Percentiles rank a stretch among this genome's conserved stretches.
phyloP scores from a whole-genome alignment of 2,329 filamentous ascomycete genomes.

The Thielaviopsis musarum region DNA sequence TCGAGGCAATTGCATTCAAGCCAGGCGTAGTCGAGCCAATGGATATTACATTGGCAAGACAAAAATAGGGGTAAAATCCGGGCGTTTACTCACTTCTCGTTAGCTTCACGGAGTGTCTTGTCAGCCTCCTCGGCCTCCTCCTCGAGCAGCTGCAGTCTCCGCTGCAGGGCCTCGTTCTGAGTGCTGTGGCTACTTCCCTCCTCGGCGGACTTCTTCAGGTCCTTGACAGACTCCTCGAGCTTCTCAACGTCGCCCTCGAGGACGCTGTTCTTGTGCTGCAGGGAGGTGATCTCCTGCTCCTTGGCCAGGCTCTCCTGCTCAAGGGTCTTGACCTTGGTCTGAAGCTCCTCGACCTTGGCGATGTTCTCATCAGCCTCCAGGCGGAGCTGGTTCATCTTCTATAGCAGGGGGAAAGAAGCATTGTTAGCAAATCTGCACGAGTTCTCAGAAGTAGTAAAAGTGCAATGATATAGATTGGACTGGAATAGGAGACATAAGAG shows the following conservation, averaged over 20 bases:
- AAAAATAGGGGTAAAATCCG: background rate
- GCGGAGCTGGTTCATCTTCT: constrained; percentile 95
- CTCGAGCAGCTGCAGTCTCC: constrained; percentile 88
- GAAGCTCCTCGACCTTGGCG: constrained; percentile 71
- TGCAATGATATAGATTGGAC: background rate
- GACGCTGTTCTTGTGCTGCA: constrained; percentile 86
- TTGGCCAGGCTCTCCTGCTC: constrained; percentile 93
- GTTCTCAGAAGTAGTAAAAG: background rate
- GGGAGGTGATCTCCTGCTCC: constrained; percentile 94
- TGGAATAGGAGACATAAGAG: background rate
- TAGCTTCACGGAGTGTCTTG: constrained; percentile 89
- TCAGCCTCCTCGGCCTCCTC: constrained; percentile 95
- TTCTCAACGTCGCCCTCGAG: constrained; percentile 88
- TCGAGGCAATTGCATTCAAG: background rate
- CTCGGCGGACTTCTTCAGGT: constrained; percentile 72
- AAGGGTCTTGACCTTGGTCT: constrained; percentile 69
- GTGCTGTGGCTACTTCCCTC: constrained; percentile 69
- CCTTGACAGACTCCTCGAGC: constrained; percentile 67
- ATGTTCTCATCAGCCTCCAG: constrained; percentile 79
- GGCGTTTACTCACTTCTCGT: constrained; percentile 73
- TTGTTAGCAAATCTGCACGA: constrained; percentile 1
- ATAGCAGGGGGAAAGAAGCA: constrained; percentile 5
- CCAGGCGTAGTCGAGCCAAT: background rate
- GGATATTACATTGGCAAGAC: background rate
- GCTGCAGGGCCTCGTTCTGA: constrained; percentile 80